phyloP scores from a whole-genome alignment of 805 yeast genomes.

The Kodamaea laetipori region DNA sequence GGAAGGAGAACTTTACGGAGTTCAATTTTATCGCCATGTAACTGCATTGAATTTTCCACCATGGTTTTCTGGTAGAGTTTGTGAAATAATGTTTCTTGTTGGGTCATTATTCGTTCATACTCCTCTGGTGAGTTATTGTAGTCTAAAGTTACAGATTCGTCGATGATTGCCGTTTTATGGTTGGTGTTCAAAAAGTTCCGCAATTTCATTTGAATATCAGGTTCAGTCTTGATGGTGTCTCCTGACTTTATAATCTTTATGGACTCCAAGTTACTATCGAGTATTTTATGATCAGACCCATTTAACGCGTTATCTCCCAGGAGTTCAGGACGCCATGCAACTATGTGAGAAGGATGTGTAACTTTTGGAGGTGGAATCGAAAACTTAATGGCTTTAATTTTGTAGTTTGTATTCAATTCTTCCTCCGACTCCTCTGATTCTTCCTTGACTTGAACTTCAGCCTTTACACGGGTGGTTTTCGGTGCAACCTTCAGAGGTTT shows the following conservation, averaged over 20 bases:
- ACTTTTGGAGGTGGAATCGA: conserved; percentile 38
- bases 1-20: conserved; percentile 49
- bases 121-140: conserved; percentile 50
- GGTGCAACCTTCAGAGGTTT: not conserved
- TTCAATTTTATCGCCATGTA: conserved; percentile 51
- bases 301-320: conserved; percentile 18
- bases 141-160: conserved; percentile 36
- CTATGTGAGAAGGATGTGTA: conserved; percentile 49
- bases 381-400: conserved; percentile 31
- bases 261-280: conserved; percentile 32
- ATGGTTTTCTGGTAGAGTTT: conserved; percentile 45
- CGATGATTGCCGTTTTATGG: conserved; percentile 39
- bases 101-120: conserved; percentile 54
- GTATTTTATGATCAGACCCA: conserved; percentile 20
- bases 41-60: conserved; percentile 40
- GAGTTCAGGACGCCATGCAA: conserved; percentile 39
- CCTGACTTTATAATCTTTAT: conserved; percentile 25
- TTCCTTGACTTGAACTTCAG: conserved; percentile 9
- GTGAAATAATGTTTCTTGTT: conserved; percentile 52
- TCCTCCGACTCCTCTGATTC: conserved; percentile 13
- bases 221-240: conserved; percentile 22
- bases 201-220: conserved; percentile 30
- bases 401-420: conserved; percentile 21
- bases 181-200: conserved; percentile 28
- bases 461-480: not conserved